Percentiles rank a stretch among this genome's conserved stretches.
phyloP scores from a whole-genome alignment of 768 basidiomycete genomes.

The Boletus tomentosulus region DNA sequence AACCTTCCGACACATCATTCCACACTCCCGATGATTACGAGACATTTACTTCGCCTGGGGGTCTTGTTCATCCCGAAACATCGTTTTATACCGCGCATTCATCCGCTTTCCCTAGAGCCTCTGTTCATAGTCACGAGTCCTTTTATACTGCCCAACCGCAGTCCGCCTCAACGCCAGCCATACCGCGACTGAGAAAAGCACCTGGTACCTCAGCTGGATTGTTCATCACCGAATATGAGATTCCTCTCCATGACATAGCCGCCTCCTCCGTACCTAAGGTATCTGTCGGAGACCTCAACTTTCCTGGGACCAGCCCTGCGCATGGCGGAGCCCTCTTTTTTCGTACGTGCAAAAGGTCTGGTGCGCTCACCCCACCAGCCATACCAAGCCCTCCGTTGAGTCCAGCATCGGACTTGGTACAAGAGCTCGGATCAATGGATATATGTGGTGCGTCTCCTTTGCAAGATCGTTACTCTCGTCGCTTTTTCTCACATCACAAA shows the following conservation, averaged over 20 bases:
- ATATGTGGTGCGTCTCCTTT: conserved; percentile 25
- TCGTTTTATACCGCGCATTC: not conserved
- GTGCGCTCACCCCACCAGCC: not conserved
- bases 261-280: not conserved
- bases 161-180: conserved; percentile 25
- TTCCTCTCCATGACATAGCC: conserved; percentile 5
- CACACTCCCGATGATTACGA: not conserved
- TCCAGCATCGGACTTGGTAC: conserved; percentile 18
- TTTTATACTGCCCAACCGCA: conserved; percentile 23
- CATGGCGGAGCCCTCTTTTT: not conserved
- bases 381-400: conserved; percentile 11
- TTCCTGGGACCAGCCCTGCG: conserved; percentile 17
- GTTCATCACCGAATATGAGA: conserved; percentile 17
- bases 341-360: not conserved
- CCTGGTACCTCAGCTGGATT: not conserved
- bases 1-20: conserved; percentile 8
- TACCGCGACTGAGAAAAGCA: conserved; percentile 1
- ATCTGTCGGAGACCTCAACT: conserved; percentile 4
- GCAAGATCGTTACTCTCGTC: not conserved
- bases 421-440: conserved; percentile 21
- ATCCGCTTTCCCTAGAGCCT: conserved; percentile 2
- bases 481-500: not conserved
- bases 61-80: not conserved
- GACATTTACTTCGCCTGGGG: not conserved
- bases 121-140: conserved; percentile 3